Conservation (phyloP, 345 rosid genomes). For the Stellera chamaejasme region DNA sequence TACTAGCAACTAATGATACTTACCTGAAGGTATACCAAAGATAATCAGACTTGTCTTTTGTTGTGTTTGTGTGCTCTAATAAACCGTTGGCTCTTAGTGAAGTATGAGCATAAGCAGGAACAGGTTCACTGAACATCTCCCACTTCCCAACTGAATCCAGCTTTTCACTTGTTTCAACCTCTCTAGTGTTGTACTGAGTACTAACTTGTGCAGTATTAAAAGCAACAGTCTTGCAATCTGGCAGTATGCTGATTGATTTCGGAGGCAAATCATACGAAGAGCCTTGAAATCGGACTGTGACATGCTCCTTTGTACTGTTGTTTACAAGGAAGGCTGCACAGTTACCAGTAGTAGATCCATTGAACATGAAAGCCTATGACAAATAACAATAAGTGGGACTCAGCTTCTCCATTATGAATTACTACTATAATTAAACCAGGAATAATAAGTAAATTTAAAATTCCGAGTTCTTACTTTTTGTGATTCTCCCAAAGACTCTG, state of each 20-base stretch:
- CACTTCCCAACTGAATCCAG: slow-evolving; percentile 33
- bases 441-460: no score
- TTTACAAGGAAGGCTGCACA: slow-evolving; percentile 75
- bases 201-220: slow-evolving; percentile 72
- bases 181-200: slow-evolving; percentile 40
- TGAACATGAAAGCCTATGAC: slow-evolving; percentile 60
- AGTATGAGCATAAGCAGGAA: slow-evolving; percentile 40
- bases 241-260: slow-evolving; percentile 57
- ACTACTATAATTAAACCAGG: no score
- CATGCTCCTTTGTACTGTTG: slow-evolving; percentile 19
- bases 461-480: slow-evolving; percentile 44
- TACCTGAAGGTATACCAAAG: slow-evolving; percentile 75
- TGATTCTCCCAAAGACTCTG: slow-evolving; percentile 31
- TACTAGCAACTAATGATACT: background rate
- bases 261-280: slow-evolving; percentile 46
- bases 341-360: slow-evolving; percentile 17
- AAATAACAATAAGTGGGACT: background rate
- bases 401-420: no score
- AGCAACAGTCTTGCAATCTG: slow-evolving; percentile 62
- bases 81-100: slow-evolving; percentile 38
- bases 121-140: slow-evolving; percentile 46
- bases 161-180: slow-evolving; percentile 25
- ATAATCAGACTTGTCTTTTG: slow-evolving; percentile 75
- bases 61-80: slow-evolving; percentile 58
- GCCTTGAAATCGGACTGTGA: slow-evolving; percentile 35